phyloP scores from a whole-genome alignment of 116 monocot species.

The Phalaenopsis hybrid region DNA sequence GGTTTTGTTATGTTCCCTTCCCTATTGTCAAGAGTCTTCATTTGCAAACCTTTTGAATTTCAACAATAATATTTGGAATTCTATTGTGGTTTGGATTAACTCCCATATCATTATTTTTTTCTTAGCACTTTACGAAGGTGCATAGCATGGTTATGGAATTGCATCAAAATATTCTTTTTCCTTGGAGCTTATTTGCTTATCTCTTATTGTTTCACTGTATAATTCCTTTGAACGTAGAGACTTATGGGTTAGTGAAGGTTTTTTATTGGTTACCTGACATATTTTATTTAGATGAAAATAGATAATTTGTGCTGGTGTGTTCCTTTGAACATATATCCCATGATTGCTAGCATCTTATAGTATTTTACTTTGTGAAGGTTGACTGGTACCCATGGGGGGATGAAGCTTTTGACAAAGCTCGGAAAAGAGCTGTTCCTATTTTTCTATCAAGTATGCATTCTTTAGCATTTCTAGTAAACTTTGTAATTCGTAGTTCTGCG shows the following conservation, averaged over 20 bases:
- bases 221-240: neutral
- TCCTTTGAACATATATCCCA: neutral
- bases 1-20: too few relatives aligned
- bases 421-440: constrained; percentile 72
- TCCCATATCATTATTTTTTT: neutral
- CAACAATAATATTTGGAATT: too few relatives aligned
- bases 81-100: too few relatives aligned
- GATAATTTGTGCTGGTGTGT: neutral
- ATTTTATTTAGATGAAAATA: neutral
- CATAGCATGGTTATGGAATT: neutral
- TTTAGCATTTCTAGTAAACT: neutral
- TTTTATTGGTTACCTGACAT: neutral
- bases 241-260: neutral
- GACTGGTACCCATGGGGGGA: constrained; percentile 99
- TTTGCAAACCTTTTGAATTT: too few relatives aligned
- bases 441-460: constrained; percentile 72
- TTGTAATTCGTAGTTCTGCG: constrained; percentile 1
- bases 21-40: too few relatives aligned
- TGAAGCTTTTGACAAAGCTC: constrained; percentile 84
- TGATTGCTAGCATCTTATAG: neutral
- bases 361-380: constrained; percentile 47
- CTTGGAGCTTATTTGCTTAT: neutral
- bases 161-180: neutral
- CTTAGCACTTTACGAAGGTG: neutral
- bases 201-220: neutral